phyloP scores from a whole-genome alignment of 371 early-diverging fungal species.

The Syncephalastrum sp. region DNA sequence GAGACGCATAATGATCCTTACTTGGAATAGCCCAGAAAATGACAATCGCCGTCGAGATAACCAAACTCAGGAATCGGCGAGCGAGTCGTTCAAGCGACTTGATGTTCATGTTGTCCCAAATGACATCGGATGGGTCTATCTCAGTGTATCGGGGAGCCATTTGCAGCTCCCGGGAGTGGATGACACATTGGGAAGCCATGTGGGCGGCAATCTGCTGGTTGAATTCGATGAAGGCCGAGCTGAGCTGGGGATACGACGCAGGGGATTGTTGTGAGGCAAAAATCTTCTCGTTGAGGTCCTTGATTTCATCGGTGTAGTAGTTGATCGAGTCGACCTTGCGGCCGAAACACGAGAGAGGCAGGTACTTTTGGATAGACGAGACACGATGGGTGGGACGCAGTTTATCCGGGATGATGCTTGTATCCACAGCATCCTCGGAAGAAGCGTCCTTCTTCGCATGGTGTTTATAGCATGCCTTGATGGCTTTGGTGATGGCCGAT shows the following conservation, averaged over 20 bases:
- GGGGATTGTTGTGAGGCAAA: slow-evolving; percentile 28
- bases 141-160: slow-evolving; percentile 70
- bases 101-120: slow-evolving; percentile 81
- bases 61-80: slow-evolving; percentile 51
- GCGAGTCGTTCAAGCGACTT: slow-evolving; percentile 53
- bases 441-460: slow-evolving; percentile 23
- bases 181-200: slow-evolving; percentile 76
- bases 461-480: slow-evolving; percentile 47
- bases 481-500: slow-evolving; percentile 45
- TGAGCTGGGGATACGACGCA: slow-evolving; percentile 27
- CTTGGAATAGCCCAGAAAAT: slow-evolving; percentile 75
- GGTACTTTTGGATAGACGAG: slow-evolving; percentile 20
- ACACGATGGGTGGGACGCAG: slow-evolving; percentile 65
- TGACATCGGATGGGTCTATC: slow-evolving; percentile 74
- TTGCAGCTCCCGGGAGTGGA: slow-evolving; percentile 62
- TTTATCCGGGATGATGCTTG: slow-evolving; percentile 32
- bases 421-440: background rate
- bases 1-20: slow-evolving; percentile 8
- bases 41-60: slow-evolving; percentile 50
- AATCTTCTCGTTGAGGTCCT: slow-evolving; percentile 55
- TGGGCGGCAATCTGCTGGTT: slow-evolving; percentile 79
- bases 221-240: slow-evolving; percentile 83
- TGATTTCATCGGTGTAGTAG: slow-evolving; percentile 54
- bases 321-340: slow-evolving; percentile 71
- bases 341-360: slow-evolving; percentile 49